Evolutionary conservation across 768 basidiomycete species (phyloP).

Genomic region (Hirschioporus abietinus): DNA sequence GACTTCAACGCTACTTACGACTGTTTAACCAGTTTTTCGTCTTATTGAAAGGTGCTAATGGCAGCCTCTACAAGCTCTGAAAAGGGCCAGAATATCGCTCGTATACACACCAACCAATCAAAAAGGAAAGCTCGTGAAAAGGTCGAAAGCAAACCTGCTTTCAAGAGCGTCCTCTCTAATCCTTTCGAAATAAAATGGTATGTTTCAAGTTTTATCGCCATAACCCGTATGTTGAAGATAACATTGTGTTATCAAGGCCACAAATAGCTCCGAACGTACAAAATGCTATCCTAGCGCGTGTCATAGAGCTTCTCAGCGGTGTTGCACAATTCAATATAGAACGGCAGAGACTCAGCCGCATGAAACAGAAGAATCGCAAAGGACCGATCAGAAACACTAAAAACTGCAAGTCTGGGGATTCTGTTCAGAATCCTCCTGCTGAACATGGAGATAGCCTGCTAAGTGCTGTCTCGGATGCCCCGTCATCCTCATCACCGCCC

Average conservation of each 20-base stretch:
- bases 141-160: slow-evolving; percentile 56
- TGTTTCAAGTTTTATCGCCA: slow-evolving; percentile 13
- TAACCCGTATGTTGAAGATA: slow-evolving; percentile 5
- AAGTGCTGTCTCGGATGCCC: not conserved
- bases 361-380: slow-evolving; percentile 33
- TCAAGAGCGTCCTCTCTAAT: slow-evolving; percentile 66
- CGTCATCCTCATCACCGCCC: slow-evolving; percentile 24
- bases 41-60: not conserved
- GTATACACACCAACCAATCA: slow-evolving; percentile 51
- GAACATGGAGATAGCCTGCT: not conserved
- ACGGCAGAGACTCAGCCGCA: slow-evolving; percentile 25
- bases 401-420: slow-evolving; percentile 9
- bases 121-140: slow-evolving; percentile 48
- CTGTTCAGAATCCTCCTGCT: not conserved
- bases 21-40: not conserved
- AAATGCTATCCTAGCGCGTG: slow-evolving; percentile 47
- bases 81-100: slow-evolving; percentile 27
- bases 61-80: not conserved
- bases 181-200: slow-evolving; percentile 72
- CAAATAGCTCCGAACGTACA: slow-evolving; percentile 57
- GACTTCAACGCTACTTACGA: not conserved
- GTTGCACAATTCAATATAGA: slow-evolving; percentile 38
- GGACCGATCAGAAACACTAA: slow-evolving; percentile 17
- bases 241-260: slow-evolving; percentile 42
- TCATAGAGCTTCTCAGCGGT: slow-evolving; percentile 46